Evolutionary conservation across 176 grass and related monocot genomes (phyloP).

Genomic region (Leersia perrieri): DNA sequence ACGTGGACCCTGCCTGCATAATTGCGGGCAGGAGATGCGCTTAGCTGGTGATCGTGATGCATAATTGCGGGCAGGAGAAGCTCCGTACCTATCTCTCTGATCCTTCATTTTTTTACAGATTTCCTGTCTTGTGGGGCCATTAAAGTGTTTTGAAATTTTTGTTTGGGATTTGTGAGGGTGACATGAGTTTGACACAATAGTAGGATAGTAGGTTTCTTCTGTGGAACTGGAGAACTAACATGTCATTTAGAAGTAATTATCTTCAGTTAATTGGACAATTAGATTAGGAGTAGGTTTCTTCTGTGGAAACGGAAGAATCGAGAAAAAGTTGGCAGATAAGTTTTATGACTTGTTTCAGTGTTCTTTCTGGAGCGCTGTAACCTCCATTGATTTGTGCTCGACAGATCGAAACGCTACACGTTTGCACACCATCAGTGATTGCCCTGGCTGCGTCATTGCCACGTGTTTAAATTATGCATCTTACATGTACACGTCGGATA

Average conservation of each 20-base stretch:
- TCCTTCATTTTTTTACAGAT: neutral
- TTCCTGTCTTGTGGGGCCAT: neutral
- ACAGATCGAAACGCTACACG: neutral
- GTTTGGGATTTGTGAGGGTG: neutral
- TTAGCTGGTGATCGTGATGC: neutral
- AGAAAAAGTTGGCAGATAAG: neutral
- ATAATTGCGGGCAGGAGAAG: neutral
- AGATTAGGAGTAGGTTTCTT: no score
- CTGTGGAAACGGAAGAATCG: no score
- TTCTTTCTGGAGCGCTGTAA: neutral
- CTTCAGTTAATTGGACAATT: no score
- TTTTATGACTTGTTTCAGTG: neutral
- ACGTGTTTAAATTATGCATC: neutral
- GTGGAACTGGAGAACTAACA: no score
- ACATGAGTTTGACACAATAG: neutral
- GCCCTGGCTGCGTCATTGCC: neutral
- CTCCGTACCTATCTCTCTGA: neutral
- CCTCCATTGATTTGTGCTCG: neutral
- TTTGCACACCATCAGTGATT: neutral
- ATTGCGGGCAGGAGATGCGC: neutral
- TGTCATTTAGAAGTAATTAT: neutral
- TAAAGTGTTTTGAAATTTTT: neutral
- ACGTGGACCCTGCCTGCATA: neutral
- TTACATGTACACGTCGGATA: neutral
- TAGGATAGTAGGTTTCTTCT: no score